These are phyloP conservation scores for Solanum gracilifrons DNA, from an alignment of 257 asterid species.

Conservation along the genomic window DNA sequence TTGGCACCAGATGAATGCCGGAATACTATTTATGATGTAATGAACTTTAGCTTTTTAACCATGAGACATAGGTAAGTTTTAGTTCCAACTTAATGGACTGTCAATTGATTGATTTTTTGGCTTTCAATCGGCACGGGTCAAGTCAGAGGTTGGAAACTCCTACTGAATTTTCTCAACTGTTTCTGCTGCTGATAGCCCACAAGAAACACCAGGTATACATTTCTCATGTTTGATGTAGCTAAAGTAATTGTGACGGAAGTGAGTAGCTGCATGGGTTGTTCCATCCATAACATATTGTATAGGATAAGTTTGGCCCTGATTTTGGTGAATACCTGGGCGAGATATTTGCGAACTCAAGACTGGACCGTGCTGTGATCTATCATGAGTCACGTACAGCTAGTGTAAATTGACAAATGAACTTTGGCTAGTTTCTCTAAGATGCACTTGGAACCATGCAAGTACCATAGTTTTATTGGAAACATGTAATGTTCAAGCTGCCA, in stretches of 20 bases:
- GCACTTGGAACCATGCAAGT: background rate
- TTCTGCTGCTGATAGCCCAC: slow-evolving; percentile 32
- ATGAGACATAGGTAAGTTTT: background rate
- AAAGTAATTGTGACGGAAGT: background rate
- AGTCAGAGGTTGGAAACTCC: slow-evolving; percentile 24
- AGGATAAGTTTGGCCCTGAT: background rate
- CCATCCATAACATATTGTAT: background rate
- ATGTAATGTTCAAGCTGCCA: background rate
- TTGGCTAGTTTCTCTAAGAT: background rate
- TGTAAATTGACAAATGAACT: background rate
- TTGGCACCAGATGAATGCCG: background rate
- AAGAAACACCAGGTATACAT: slow-evolving; percentile 27
- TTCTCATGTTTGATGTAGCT: background rate
- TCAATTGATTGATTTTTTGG: background rate
- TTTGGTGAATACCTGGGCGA: background rate
- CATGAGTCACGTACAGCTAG: background rate
- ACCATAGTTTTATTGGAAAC: background rate
- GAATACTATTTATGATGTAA: background rate
- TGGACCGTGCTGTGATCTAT: background rate
- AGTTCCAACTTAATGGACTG: background rate
- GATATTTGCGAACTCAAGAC: background rate
- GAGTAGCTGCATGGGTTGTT: background rate
- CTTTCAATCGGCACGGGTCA: background rate
- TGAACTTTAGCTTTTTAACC: background rate
- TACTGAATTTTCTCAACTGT: slow-evolving; percentile 28